Percentiles rank a stretch among this genome's conserved stretches.
Evolutionary conservation across 2,329 filamentous ascomycete species (phyloP).

Genomic region (Aspergillus pseudoterreus): DNA sequence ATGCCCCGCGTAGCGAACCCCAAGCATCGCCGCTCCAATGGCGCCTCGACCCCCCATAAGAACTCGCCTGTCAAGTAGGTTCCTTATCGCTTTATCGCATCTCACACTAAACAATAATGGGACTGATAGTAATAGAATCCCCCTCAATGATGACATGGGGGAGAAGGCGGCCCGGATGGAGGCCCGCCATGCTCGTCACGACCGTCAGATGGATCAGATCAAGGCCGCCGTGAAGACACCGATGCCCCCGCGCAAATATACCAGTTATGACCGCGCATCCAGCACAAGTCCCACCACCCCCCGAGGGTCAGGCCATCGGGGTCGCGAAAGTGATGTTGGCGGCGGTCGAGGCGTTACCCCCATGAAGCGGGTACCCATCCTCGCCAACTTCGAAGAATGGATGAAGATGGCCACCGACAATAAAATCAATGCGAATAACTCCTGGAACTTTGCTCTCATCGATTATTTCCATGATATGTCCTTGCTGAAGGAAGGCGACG

Average conservation of each 20-base stretch:
- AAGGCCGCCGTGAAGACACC: constrained; percentile 63
- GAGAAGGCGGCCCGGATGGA: constrained; percentile 88
- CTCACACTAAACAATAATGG: background rate
- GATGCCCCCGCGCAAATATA: constrained; percentile 39
- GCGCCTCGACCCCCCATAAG: constrained; percentile 50
- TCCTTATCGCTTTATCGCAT: background rate
- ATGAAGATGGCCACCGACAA: constrained; percentile 99
- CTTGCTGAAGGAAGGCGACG: constrained; percentile 88
- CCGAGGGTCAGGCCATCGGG: constrained; percentile 31
- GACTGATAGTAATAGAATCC: constrained; percentile 60
- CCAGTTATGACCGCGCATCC: constrained; percentile 32
- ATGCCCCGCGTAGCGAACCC: constrained; percentile 57
- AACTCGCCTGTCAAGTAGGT: constrained; percentile 49
- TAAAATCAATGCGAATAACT: constrained; percentile 96
- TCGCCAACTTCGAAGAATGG: constrained; percentile 99
- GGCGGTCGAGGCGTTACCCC: constrained; percentile 77
- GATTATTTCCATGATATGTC: constrained; percentile 99
- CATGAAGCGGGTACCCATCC: constrained; percentile 90
- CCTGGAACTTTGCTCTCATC: constrained; percentile 99
- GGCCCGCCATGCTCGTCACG: constrained; percentile 81
- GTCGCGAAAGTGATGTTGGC: constrained; percentile 50
- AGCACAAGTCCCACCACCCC: constrained; percentile 51
- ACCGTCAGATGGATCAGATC: constrained; percentile 88
- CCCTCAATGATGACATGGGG: constrained; percentile 89
- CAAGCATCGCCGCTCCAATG: constrained; percentile 45